A percentile compares a stretch with the other conserved stretches of the same genome.
Conservation (phyloP, 352 stramenopile species). For the Phytophthora citricola region DNA sequence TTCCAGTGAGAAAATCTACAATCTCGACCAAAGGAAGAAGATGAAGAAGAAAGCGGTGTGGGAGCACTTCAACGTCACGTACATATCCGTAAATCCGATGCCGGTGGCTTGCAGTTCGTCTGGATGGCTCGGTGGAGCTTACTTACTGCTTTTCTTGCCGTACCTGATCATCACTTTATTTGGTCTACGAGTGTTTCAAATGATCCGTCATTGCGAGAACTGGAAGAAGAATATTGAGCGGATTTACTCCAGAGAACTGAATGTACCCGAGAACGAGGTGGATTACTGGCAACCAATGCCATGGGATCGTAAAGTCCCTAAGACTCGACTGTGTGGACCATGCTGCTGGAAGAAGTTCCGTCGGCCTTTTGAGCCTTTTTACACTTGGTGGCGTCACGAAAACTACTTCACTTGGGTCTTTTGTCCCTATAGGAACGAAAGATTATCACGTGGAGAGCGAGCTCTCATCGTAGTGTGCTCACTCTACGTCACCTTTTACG, state of each 20-base stretch:
- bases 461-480: constrained; percentile 72
- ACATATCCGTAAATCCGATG: constrained; percentile 68
- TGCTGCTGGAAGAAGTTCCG: constrained; percentile 80
- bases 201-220: constrained; percentile 63
- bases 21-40: constrained; percentile 37
- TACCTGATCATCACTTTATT: constrained; percentile 63
- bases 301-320: constrained; percentile 78
- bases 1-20: constrained; percentile 52
- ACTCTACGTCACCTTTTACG: constrained; percentile 80
- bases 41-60: constrained; percentile 17
- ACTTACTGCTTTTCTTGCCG: constrained; percentile 68
- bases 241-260: constrained; percentile 57
- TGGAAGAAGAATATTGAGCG: constrained; percentile 69
- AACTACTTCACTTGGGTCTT: constrained; percentile 86
- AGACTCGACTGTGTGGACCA: constrained; percentile 61
- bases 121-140: constrained; percentile 48
- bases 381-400: constrained; percentile 81
- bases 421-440: constrained; percentile 73
- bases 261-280: constrained; percentile 65
- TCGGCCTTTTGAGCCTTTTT: constrained; percentile 67
- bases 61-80: constrained; percentile 39
- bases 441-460: constrained; percentile 57
- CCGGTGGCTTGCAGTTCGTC: constrained; percentile 59
- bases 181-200: constrained; percentile 69
- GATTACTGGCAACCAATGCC: constrained; percentile 78